Conservation (phyloP, 805 yeast species). For the Hanseniaspora clermontiae region DNA sequence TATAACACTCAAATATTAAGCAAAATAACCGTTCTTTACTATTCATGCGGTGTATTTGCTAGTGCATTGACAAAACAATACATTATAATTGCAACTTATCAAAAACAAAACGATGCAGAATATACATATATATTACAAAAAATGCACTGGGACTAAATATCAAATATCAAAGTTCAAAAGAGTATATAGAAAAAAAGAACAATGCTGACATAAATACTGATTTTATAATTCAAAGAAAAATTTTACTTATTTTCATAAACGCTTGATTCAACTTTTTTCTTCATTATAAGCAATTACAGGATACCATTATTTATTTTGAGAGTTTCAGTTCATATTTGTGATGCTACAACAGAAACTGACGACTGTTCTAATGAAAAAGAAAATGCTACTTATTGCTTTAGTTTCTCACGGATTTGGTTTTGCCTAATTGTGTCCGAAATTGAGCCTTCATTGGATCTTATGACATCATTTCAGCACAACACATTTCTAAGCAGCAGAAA, state of each 20-base stretch:
- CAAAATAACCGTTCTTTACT: no score
- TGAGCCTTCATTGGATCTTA: not conserved
- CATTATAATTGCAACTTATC: no score
- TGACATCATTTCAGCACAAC: conserved; percentile 18
- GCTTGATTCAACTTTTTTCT: not conserved
- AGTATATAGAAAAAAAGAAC: not conserved
- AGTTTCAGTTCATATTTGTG: not conserved
- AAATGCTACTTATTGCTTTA: not conserved
- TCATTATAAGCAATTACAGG: not conserved
- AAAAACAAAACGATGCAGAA: no score
- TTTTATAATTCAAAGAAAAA: not conserved
- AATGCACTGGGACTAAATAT: no score
- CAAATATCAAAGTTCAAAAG: not conserved
- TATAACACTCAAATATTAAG: no score
- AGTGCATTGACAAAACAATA: no score
- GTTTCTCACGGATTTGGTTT: not conserved
- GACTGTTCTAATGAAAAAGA: no score
- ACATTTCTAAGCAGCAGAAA: conserved; percentile 25
- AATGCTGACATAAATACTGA: not conserved
- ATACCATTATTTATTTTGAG: not conserved
- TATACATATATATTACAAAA: no score
- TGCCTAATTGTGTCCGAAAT: not conserved
- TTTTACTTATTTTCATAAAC: no score
- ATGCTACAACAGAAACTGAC: not conserved
- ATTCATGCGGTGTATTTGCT: no score